Evolutionary conservation across 140 eudicot species (phyloP).

Genomic region (Erigeron philadelphicus): DNA sequence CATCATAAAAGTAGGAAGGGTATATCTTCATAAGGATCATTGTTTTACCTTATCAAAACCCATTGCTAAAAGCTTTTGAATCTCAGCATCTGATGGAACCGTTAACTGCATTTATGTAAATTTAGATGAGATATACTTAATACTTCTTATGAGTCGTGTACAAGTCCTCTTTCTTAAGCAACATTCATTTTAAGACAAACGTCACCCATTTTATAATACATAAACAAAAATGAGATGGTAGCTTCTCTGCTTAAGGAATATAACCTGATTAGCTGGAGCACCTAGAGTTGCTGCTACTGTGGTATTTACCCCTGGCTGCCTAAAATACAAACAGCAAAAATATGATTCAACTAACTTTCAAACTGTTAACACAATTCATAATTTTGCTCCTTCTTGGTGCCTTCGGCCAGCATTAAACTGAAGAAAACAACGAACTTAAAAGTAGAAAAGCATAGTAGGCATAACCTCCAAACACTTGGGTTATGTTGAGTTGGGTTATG

Average conservation of each 20-base stretch:
- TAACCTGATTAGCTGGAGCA: constrained; percentile 47
- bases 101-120: constrained; percentile 39
- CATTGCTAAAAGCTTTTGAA: constrained; percentile 83
- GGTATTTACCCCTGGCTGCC: constrained; percentile 47
- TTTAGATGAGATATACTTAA: not conserved
- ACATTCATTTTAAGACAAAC: not conserved
- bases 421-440: not conserved
- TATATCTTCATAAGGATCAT: constrained; percentile 1
- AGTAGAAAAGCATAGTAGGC: not conserved
- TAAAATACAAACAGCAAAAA: constrained; percentile 29
- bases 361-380: not conserved
- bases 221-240: not conserved
- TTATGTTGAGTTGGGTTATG: not conserved
- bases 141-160: not conserved
- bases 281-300: constrained; percentile 35
- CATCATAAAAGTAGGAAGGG: not conserved
- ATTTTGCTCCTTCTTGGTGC: constrained; percentile 9
- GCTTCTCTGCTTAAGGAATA: no score
- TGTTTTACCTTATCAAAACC: constrained; percentile 86
- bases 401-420: not conserved
- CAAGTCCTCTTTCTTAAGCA: not conserved
- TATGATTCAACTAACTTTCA: constrained; percentile 15
- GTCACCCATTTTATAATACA: not conserved
- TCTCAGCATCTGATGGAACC: constrained; percentile 55
- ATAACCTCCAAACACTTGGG: not conserved